These are phyloP conservation scores for Trichoderma pleuroti DNA, from an alignment of 2,329 filamentous ascomycete genomes.

Conservation along the genomic window DNA sequence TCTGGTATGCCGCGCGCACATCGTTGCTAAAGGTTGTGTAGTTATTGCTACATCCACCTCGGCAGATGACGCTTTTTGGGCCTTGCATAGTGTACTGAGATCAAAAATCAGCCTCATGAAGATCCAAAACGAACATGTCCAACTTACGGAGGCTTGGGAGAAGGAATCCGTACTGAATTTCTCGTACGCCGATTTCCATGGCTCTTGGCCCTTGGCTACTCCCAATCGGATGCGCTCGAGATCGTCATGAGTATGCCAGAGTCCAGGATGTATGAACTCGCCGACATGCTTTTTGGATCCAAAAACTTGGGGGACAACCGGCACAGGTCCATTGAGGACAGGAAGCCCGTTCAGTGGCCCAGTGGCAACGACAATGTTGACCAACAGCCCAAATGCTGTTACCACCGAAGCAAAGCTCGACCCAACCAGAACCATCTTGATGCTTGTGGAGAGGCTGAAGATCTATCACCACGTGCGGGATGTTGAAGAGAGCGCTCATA, in stretches of 20 bases:
- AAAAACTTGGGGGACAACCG: background rate
- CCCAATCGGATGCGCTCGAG: background rate
- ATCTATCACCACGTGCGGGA: background rate
- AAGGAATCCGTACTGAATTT: background rate
- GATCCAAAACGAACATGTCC: background rate
- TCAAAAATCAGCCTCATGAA: background rate
- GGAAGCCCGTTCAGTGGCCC: background rate
- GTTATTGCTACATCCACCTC: background rate
- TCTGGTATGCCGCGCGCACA: background rate
- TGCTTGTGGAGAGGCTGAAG: background rate
- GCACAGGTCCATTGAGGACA: background rate
- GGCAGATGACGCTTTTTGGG: background rate
- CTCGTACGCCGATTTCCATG: background rate
- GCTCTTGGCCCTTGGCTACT: background rate
- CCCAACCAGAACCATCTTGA: background rate
- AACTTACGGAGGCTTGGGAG: background rate
- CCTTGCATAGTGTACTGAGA: background rate
- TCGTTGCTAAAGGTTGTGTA: background rate
- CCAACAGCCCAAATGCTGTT: background rate
- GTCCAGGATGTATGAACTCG: background rate
- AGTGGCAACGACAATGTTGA: background rate
- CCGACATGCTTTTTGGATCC: background rate
- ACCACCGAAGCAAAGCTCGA: background rate
- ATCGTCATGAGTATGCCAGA: background rate
- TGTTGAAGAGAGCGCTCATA: background rate